These are phyloP conservation scores for Phaseolus coccineus DNA, from an alignment of 331 rosid genomes.

Conservation along the genomic window DNA sequence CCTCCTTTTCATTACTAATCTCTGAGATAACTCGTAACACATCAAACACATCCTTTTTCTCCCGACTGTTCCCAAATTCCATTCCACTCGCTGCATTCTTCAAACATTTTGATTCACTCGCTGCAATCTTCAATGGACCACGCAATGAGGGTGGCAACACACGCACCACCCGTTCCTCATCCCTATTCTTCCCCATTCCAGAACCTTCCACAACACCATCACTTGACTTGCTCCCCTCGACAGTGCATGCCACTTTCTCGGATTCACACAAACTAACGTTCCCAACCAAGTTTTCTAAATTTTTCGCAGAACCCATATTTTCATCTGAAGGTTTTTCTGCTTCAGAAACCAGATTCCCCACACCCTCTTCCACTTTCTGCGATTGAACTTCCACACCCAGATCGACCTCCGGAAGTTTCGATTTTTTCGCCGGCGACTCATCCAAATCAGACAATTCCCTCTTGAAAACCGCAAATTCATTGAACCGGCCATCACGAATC, in stretches of 20 bases:
- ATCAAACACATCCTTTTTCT: slow-evolving; percentile 8
- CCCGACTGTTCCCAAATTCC: background rate
- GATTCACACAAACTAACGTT: no score
- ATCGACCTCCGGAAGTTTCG: slow-evolving; percentile 37
- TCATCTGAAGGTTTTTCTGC: background rate
- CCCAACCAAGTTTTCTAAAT: background rate
- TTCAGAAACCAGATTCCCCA: background rate
- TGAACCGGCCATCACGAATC: background rate
- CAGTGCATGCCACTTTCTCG: background rate
- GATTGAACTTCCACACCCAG: slow-evolving; percentile 33
- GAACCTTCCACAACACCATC: background rate
- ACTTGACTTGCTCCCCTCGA: background rate
- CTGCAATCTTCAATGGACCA: background rate
- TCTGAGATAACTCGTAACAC: slow-evolving; percentile 30
- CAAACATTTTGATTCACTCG: no score
- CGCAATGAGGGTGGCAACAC: background rate
- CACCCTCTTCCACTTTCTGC: background rate
- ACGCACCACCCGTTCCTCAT: background rate
- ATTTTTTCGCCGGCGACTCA: slow-evolving; percentile 45
- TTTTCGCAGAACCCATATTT: no score
- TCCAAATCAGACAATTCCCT: slow-evolving; percentile 37
- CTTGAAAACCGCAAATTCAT: background rate
- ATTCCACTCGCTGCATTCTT: background rate
- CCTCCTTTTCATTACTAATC: background rate
- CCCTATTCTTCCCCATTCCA: background rate